Conservation (phyloP, 2,329 filamentous ascomycete genomes). For the Didymellaceae sp. region DNA sequence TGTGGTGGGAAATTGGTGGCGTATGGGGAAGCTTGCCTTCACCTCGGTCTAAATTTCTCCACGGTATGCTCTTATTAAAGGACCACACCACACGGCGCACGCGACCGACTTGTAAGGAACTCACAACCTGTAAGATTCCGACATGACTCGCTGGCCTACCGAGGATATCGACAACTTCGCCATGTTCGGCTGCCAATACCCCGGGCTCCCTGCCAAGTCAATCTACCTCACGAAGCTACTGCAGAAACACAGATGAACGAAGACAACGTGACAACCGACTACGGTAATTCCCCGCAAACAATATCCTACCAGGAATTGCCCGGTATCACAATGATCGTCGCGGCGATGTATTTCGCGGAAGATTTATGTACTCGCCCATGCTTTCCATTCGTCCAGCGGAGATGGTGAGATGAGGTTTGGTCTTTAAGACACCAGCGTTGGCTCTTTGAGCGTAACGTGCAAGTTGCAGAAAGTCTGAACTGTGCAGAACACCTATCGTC, state of each 20-base stretch:
- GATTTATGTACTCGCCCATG: constrained; percentile 5
- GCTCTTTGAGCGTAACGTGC: background rate
- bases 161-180: background rate
- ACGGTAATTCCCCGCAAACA: constrained; percentile 7
- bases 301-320: constrained; percentile 4
- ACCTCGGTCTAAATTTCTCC: constrained; percentile 11
- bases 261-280: constrained; percentile 3
- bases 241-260: constrained; percentile 2
- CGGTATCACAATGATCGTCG: constrained; percentile 11
- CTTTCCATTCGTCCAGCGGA: constrained; percentile 15
- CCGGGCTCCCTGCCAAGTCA: constrained; percentile 16
- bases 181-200: constrained; percentile 15
- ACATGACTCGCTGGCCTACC: background rate
- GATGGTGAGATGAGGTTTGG: background rate
- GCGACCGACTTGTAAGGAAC: background rate
- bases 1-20: constrained; percentile 17
- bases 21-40: constrained; percentile 12
- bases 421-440: constrained; percentile 5
- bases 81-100: background rate
- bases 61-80: constrained; percentile 10
- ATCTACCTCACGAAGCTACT: constrained; percentile 17
- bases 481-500: too few relatives aligned
- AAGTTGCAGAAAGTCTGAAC: too few relatives aligned
- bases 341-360: constrained; percentile 12
- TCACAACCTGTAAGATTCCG: background rate